A percentile compares a stretch with the other conserved stretches of the same genome.
These are phyloP conservation scores for Termitomyces sp. DNA, from an alignment of 768 basidiomycete species.

Conservation along the genomic window DNA sequence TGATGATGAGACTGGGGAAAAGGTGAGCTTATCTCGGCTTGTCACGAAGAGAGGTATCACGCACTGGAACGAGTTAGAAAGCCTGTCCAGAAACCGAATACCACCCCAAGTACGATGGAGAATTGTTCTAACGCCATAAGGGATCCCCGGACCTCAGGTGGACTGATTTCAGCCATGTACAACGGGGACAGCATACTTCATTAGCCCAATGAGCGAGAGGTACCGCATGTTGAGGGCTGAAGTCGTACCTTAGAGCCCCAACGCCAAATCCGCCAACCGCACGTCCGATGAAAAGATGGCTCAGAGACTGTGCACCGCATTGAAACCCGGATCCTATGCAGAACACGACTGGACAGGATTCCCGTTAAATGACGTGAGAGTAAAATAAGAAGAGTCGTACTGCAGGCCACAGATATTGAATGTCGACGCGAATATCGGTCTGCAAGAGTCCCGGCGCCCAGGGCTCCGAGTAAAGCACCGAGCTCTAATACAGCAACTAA, in stretches of 20 bases:
- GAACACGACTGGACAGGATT: slow-evolving; percentile 47
- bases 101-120: slow-evolving; percentile 76
- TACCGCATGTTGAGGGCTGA: not conserved
- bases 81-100: slow-evolving; percentile 80
- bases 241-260: slow-evolving; percentile 59
- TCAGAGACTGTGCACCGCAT: slow-evolving; percentile 48
- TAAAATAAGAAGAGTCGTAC: slow-evolving; percentile 30
- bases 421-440: slow-evolving; percentile 62
- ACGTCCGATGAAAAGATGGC: slow-evolving; percentile 60
- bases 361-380: not conserved
- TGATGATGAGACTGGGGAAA: slow-evolving; percentile 47
- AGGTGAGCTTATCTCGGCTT: not conserved
- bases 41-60: slow-evolving; percentile 14
- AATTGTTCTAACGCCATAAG: slow-evolving; percentile 77
- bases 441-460: slow-evolving; percentile 60
- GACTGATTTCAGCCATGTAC: slow-evolving; percentile 82
- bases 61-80: slow-evolving; percentile 63
- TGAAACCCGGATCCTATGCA: slow-evolving; percentile 70
- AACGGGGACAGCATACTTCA: slow-evolving; percentile 71
- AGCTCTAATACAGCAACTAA: slow-evolving; percentile 75
- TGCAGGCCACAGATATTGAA: slow-evolving; percentile 63
- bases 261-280: slow-evolving; percentile 77
- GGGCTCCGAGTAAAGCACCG: slow-evolving; percentile 72
- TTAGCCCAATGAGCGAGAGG: not conserved
- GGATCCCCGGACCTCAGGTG: slow-evolving; percentile 75